Percentiles rank a stretch among this genome's conserved stretches.
Evolutionary conservation across 352 stramenopile species (phyloP).

Genomic region (Phytophthora pistaciae): DNA sequence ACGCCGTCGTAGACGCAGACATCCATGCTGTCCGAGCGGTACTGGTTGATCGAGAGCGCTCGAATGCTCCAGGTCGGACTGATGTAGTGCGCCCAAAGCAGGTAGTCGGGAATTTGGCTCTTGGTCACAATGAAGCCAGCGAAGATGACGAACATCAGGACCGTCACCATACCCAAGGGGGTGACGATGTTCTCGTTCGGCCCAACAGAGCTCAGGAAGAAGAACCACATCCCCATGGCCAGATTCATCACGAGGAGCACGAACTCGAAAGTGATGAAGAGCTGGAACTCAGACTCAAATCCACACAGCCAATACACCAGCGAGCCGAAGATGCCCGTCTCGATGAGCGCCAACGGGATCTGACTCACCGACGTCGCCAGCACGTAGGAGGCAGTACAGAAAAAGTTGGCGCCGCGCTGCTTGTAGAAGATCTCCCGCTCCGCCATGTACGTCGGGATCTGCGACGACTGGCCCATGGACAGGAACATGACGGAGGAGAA

Average conservation of each 20-base stretch:
- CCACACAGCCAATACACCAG: conserved; percentile 81
- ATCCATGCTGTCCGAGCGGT: not conserved
- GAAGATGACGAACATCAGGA: conserved; percentile 48
- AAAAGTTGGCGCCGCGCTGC: conserved; percentile 25
- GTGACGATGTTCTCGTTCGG: too few species aligned
- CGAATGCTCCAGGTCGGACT: too few species aligned
- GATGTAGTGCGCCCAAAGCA: too few species aligned
- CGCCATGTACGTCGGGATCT: conserved; percentile 41
- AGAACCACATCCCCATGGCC: too few species aligned
- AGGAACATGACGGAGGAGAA: too few species aligned
- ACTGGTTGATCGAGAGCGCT: conserved; percentile 36
- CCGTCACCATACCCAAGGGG: too few species aligned
- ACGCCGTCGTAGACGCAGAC: conserved; percentile 1
- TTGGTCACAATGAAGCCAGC: conserved; percentile 41
- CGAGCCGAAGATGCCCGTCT: conserved; percentile 65
- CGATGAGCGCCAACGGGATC: not conserved
- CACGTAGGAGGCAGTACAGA: conserved; percentile 16
- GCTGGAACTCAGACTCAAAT: conserved; percentile 24
- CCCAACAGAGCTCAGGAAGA: too few species aligned
- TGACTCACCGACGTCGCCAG: conserved; percentile 2
- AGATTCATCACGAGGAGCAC: conserved; percentile 47
- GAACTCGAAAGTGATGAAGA: conserved; percentile 36
- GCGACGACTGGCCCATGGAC: conserved; percentile 22
- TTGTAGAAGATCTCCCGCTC: conserved; percentile 48
- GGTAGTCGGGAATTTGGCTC: too few species aligned